Percentiles rank a stretch among this genome's conserved stretches.
Evolutionary conservation across 2,329 filamentous ascomycete genomes (phyloP).

Genomic region (Xylariaceae sp.): DNA sequence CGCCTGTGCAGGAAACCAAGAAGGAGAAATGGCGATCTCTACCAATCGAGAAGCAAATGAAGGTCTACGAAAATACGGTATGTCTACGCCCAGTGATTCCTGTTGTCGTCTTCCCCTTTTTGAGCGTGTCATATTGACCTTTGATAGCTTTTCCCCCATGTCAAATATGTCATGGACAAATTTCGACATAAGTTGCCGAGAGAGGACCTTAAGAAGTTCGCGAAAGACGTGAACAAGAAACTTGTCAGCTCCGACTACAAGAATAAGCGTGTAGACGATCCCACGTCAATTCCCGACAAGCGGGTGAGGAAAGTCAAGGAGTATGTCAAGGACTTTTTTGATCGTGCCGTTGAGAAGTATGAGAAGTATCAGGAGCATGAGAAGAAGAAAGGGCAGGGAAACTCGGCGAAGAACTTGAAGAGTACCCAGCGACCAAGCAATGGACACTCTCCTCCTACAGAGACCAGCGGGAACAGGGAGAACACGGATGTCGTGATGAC

Average conservation of each 20-base stretch:
- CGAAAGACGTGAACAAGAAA: slow-evolving; percentile 73
- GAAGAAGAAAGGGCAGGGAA: slow-evolving; percentile 56
- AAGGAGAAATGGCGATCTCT: slow-evolving; percentile 67
- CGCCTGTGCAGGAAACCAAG: slow-evolving; percentile 53
- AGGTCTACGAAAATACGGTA: slow-evolving; percentile 90
- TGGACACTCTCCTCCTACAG: slow-evolving; percentile 18
- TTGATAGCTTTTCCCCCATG: slow-evolving; percentile 69
- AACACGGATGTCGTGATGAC: slow-evolving; percentile 34
- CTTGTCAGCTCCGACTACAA: slow-evolving; percentile 90
- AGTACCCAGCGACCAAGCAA: slow-evolving; percentile 26
- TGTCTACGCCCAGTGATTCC: slow-evolving; percentile 32
- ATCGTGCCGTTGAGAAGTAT: slow-evolving; percentile 77
- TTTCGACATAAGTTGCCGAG: slow-evolving; percentile 82
- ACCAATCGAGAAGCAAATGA: slow-evolving; percentile 82
- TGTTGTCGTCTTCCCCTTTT: not conserved
- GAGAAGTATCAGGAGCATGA: slow-evolving; percentile 66
- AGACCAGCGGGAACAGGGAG: slow-evolving; percentile 24
- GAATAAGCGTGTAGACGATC: slow-evolving; percentile 77
- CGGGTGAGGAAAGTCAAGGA: slow-evolving; percentile 78
- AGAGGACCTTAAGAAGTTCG: slow-evolving; percentile 62
- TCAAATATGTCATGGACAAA: slow-evolving; percentile 81
- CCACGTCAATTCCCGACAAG: slow-evolving; percentile 66
- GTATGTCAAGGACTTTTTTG: slow-evolving; percentile 79
- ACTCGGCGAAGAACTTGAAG: slow-evolving; percentile 28
- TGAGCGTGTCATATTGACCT: slow-evolving; percentile 20